These are phyloP conservation scores for Malus hybrid DNA, from an alignment of 331 rosid species.

Conservation along the genomic window DNA sequence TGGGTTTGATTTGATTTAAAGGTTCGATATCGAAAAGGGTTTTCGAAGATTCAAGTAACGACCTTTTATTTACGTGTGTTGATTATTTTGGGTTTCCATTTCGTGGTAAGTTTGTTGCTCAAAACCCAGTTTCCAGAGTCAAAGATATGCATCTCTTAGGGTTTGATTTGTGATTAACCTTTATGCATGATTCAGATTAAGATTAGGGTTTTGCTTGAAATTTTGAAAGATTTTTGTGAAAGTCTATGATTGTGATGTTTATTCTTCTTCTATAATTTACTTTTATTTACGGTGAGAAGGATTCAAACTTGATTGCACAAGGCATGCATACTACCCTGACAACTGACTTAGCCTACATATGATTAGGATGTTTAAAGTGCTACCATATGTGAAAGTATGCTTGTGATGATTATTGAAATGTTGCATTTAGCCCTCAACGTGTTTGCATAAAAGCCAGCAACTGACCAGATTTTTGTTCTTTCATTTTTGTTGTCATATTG, in stretches of 20 bases:
- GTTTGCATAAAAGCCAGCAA: neutral
- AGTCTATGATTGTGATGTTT: neutral
- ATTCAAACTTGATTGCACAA: neutral
- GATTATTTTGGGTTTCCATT: neutral
- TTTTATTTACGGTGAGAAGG: neutral
- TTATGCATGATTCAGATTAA: neutral
- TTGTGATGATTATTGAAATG: neutral
- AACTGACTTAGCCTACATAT: too few species aligned
- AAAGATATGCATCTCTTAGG: neutral
- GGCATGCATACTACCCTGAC: neutral
- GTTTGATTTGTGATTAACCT: neutral
- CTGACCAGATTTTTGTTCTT: neutral
- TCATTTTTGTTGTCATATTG: neutral
- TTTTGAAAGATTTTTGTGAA: neutral
- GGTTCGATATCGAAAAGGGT: neutral
- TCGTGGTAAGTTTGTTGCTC: neutral
- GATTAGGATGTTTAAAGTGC: neutral
- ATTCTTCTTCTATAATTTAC: neutral
- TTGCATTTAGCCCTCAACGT: neutral
- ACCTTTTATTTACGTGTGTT: neutral
- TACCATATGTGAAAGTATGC: neutral
- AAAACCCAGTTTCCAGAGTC: neutral
- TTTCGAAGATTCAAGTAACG: slow-evolving; percentile 19
- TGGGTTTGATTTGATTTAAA: neutral
- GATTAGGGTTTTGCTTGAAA: neutral